These are phyloP conservation scores for Mycena kentingensis DNA, from an alignment of 768 basidiomycete species.

Conservation along the genomic window DNA sequence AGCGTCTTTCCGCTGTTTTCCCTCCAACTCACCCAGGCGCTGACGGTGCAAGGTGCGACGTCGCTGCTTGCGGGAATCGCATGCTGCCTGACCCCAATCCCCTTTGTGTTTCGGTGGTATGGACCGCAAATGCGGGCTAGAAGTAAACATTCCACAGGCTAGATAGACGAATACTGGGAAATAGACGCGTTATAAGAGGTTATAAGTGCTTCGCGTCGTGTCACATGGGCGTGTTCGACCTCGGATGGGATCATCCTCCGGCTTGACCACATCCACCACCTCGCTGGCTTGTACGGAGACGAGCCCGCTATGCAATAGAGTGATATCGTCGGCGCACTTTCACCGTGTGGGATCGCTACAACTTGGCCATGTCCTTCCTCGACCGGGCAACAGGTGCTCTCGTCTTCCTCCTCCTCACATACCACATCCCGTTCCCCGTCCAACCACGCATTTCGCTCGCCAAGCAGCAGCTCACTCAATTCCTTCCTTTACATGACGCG, in stretches of 20 bases:
- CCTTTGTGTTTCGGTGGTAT: constrained; percentile 42
- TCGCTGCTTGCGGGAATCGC: constrained; percentile 38
- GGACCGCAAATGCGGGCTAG: constrained; percentile 43
- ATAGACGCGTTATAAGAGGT: no score
- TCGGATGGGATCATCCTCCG: no score
- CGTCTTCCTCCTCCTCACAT: constrained; percentile 45
- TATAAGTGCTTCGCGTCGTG: no score
- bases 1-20: constrained; percentile 43
- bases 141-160: no score
- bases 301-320: no score
- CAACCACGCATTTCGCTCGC: constrained; percentile 30
- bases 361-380: no score
- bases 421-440: constrained; percentile 31
- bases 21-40: constrained; percentile 43
- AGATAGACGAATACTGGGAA: no score
- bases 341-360: no score
- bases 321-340: no score
- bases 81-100: constrained; percentile 38
- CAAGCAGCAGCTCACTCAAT: constrained; percentile 40
- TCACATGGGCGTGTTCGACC: no score
- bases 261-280: no score
- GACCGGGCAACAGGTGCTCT: constrained; percentile 49
- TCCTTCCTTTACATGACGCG: constrained; percentile 56
- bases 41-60: constrained; percentile 44
- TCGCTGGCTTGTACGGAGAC: no score